Conservation (phyloP, 106 monocot genomes). For the Allium fistulosum region DNA sequence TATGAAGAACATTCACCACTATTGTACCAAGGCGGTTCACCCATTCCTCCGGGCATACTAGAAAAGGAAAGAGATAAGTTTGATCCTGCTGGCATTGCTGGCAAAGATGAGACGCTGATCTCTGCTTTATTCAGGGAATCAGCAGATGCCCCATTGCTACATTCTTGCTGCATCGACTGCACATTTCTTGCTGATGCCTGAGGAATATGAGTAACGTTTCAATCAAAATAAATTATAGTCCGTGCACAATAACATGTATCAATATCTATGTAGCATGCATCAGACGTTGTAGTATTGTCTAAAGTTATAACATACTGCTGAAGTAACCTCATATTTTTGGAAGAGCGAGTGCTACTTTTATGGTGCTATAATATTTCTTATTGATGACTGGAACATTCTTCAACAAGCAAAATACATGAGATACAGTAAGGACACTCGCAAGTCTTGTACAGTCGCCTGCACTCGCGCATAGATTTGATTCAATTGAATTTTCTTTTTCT, state of each 20-base stretch:
- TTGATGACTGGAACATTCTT: background rate
- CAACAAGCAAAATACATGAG: no score
- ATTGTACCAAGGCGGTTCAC: conserved; percentile 46
- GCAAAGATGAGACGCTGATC: conserved; percentile 19
- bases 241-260: no score
- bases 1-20: conserved; percentile 36
- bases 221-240: background rate
- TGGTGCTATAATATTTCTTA: background rate
- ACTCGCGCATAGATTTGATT: no score
- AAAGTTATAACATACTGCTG: background rate
- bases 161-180: conserved; percentile 23
- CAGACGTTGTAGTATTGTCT: background rate
- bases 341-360: background rate
- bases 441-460: no score
- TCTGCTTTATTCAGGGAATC: conserved; percentile 38
- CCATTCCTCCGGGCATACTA: conserved; percentile 39
- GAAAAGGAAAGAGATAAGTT: conserved; percentile 58
- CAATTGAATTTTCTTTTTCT: background rate
- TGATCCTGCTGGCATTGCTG: conserved; percentile 31
- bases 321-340: background rate
- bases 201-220: background rate
- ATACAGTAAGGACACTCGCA: no score
- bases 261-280: no score
- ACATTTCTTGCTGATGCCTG: conserved; percentile 31
- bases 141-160: conserved; percentile 33